phyloP scores from a whole-genome alignment of 2,329 filamentous ascomycete species.

The Sporothrix pallida region DNA sequence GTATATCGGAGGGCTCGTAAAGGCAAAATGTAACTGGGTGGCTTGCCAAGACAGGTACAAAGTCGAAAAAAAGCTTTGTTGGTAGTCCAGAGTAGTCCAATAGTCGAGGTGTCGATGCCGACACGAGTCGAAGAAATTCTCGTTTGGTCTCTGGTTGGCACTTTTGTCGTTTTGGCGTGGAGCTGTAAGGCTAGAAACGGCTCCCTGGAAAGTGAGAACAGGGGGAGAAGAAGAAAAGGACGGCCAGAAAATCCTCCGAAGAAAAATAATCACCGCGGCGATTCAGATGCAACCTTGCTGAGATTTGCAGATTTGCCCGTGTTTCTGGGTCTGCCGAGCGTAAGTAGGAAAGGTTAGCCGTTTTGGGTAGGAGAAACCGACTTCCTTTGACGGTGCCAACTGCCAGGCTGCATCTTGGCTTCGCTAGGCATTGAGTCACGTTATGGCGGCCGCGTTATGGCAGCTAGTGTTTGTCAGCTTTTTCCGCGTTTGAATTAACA shows the following conservation, averaged over 20 bases:
- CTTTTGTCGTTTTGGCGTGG: not conserved
- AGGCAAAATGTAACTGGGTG: not conserved
- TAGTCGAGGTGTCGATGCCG: not conserved
- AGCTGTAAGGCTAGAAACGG: constrained; percentile 10
- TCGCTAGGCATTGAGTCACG: not conserved
- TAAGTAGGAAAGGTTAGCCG: constrained; percentile 2
- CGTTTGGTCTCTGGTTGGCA: too few relatives aligned
- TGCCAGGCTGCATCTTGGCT: constrained; percentile 9
- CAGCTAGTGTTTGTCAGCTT: not conserved
- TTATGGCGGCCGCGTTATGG: too few relatives aligned
- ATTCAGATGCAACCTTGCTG: not conserved
- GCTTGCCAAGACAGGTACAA: not conserved
- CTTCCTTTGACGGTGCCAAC: not conserved
- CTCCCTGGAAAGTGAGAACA: not conserved
- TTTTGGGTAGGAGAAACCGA: constrained; percentile 28
- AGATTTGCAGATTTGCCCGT: not conserved
- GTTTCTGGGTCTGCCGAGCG: not conserved
- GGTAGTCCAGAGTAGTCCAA: not conserved
- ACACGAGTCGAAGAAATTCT: not conserved
- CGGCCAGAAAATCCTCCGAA: not conserved
- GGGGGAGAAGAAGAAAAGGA: not conserved
- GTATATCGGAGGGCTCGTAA: not conserved
- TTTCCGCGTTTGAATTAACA: not conserved
- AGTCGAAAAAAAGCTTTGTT: not conserved
- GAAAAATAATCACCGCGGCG: not conserved